Base-by-base conservation (phyloP, 345 rosid species). In the Eutrema heterophyllum region DNA sequence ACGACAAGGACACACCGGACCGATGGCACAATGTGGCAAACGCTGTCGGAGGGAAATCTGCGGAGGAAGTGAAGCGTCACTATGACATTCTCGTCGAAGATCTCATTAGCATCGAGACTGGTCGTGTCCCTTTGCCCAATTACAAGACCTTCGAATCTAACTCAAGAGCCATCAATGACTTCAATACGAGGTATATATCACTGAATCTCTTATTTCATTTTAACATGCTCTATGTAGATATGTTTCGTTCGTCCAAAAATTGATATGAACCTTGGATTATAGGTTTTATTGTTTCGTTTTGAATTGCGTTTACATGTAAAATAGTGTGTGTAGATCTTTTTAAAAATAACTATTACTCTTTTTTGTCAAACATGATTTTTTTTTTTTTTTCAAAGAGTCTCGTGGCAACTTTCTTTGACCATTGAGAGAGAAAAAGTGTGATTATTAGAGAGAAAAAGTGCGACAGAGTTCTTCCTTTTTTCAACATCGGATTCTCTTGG, bases 11-110 rank as follows among this genome's bases (percentile, higher is more conserved):
- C 71, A 88, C 97, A 12, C 96, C 96, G 1, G 99, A 91, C 64
- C 88, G 99, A 24, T 95, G 99, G 99, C 86, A 89, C 43, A 89
- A 95, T 68, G 87, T 91, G 53, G 96, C 97, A 41, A 78, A 80
- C 58, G 89, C 86, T 16, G 92, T 94, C 15, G 99, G 95, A 15
- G 85, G 83, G 7, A 95, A 92, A 81, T 81, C 99, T 29, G 82
- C 79, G 3, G 99, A 91, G 32, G 99, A 95, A 74, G 97, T 95
- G 9, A 89, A 85, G 82, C 84, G 83, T 81, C 96, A 92, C 76
- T 95, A 91, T 69, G 97, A 91, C 56, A 74, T 78, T 55, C 92
- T 95, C 27, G 92, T 95, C 66, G 80, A 81, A 44, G 99, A 95
- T 78, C 82, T 91, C 76, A 81, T 77, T 72, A 63, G 74, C 66